phyloP scores from a whole-genome alignment of 805 yeast species.

The Starmerella potacharoeniae region DNA sequence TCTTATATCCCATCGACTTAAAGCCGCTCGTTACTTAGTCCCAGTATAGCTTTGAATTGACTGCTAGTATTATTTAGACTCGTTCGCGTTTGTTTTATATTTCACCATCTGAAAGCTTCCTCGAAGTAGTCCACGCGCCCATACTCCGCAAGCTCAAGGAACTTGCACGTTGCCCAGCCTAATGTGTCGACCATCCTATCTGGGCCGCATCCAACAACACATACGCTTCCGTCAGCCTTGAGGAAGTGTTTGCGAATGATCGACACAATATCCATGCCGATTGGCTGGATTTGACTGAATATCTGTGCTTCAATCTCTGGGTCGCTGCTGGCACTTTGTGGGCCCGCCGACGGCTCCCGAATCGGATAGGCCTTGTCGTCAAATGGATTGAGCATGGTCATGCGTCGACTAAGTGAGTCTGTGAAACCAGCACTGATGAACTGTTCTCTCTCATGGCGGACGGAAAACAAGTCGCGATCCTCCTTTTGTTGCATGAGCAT shows the following conservation, averaged over 20 bases:
- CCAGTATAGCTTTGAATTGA: too few species aligned
- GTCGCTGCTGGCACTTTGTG: background rate
- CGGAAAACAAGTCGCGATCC: background rate
- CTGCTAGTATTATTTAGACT: background rate
- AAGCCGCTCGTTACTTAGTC: too few species aligned
- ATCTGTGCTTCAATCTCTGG: background rate
- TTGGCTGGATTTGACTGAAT: slow-evolving; percentile 4
- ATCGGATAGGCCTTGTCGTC: slow-evolving; percentile 5
- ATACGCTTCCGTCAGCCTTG: slow-evolving; percentile 29
- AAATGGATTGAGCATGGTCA: slow-evolving; percentile 7
- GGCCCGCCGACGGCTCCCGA: background rate
- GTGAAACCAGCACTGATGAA: slow-evolving; percentile 14
- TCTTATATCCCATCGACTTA: too few species aligned
- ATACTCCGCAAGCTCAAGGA: slow-evolving; percentile 22
- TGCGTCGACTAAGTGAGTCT: slow-evolving; percentile 6
- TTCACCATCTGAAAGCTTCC: slow-evolving; percentile 54
- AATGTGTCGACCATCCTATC: slow-evolving; percentile 23
- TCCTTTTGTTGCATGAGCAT: background rate
- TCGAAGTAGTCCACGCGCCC: slow-evolving; percentile 58
- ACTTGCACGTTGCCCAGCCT: slow-evolving; percentile 17
- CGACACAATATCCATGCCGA: slow-evolving; percentile 12
- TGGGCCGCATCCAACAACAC: slow-evolving; percentile 28
- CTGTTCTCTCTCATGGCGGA: background rate
- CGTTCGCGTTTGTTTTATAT: background rate
- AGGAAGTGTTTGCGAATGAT: slow-evolving; percentile 7